Percentiles rank a stretch among this genome's conserved stretches.
Conservation (phyloP, 1,284 basidiomycete genomes). For the Xerocomus minutiporus region DNA sequence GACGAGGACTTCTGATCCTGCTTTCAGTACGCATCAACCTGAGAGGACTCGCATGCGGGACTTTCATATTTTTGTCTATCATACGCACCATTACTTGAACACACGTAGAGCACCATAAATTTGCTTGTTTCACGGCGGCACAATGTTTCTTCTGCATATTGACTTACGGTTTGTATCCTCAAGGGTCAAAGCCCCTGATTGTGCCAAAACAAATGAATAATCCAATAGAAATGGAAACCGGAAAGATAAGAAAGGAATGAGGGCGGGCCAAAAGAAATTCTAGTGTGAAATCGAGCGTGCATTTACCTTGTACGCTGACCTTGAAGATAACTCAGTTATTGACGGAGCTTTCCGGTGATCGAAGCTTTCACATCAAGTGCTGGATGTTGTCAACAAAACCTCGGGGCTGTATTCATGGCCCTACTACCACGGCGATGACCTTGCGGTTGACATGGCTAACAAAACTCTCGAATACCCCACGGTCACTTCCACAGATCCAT, state of each 20-base stretch:
- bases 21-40: neutral
- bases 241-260: too few relatives aligned
- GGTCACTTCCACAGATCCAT: conserved; percentile 63
- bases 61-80: neutral
- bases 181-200: too few relatives aligned
- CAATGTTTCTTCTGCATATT: too few relatives aligned
- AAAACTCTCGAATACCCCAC: conserved; percentile 64
- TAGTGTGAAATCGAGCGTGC: too few relatives aligned
- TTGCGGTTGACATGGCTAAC: conserved; percentile 51
- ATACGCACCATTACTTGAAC: too few relatives aligned
- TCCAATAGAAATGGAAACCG: too few relatives aligned
- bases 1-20: neutral
- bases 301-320: neutral
- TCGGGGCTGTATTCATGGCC: neutral
- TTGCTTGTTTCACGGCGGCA: too few relatives aligned
- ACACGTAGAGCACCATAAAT: too few relatives aligned
- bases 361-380: neutral
- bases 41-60: neutral
- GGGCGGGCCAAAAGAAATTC: too few relatives aligned
- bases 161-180: too few relatives aligned
- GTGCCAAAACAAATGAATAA: too few relatives aligned
- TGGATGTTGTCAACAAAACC: neutral
- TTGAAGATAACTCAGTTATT: neutral
- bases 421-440: conserved; percentile 13
- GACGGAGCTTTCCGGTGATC: neutral